phyloP scores from a whole-genome alignment of 2,329 filamentous ascomycete genomes.

The Furcasterigmium sp. region DNA sequence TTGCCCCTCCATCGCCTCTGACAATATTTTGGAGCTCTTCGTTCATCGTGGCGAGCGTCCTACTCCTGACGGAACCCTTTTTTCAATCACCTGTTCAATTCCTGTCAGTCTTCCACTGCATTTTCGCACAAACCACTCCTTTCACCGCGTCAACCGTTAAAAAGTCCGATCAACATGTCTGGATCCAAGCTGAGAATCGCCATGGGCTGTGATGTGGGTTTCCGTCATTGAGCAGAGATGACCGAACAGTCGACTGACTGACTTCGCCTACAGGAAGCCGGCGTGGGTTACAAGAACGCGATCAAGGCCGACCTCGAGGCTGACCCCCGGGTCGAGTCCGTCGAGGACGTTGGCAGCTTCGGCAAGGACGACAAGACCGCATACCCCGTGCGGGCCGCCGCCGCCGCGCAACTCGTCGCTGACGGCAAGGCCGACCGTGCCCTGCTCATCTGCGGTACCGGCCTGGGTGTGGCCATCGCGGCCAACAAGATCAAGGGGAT shows the following conservation, averaged over 20 bases:
- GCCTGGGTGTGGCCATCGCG: conserved; percentile 80
- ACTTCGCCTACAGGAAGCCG: conserved; percentile 51
- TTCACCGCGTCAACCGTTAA: no score
- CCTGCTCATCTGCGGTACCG: conserved; percentile 79
- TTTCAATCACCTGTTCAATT: no score
- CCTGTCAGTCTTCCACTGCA: no score
- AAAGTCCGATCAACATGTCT: not conserved
- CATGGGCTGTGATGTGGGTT: conserved; percentile 48
- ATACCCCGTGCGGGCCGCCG: conserved; percentile 74
- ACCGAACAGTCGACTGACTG: not conserved
- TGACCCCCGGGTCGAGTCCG: conserved; percentile 59
- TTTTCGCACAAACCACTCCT: no score
- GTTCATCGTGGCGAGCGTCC: no score
- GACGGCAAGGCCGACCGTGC: conserved; percentile 68
- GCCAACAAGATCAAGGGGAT: conserved; percentile 85
- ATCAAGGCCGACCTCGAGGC: conserved; percentile 69
- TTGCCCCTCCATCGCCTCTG: not conserved
- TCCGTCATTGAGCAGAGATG: not conserved
- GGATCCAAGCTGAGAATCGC: conserved; percentile 43
- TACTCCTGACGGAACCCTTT: no score
- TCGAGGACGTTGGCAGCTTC: conserved; percentile 71
- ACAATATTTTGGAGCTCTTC: not conserved
- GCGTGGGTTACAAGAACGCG: conserved; percentile 71
- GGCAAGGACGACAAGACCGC: conserved; percentile 67
- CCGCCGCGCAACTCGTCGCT: conserved; percentile 60